Conservation (phyloP, 208 protist species). For the Trypanosoma caninum region DNA sequence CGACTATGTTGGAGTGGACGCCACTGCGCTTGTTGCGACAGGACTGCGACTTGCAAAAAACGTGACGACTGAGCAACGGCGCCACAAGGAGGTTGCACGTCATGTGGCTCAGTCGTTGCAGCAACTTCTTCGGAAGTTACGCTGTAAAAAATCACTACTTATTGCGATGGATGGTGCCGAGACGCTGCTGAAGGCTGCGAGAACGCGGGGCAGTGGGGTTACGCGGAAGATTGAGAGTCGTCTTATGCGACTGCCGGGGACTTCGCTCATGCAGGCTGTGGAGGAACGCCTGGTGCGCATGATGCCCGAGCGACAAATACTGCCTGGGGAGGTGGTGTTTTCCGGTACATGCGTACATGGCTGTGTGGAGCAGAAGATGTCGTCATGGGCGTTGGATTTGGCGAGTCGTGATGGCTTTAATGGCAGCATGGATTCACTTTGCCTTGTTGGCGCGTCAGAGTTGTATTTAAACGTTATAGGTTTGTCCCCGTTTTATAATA, state of each 20-base stretch:
- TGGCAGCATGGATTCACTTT: slow-evolving; percentile 57
- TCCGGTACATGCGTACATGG: slow-evolving; percentile 62
- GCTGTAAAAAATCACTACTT: slow-evolving; percentile 51
- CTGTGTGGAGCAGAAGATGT: slow-evolving; percentile 76
- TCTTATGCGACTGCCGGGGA: slow-evolving; percentile 59
- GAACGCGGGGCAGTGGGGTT: slow-evolving; percentile 24
- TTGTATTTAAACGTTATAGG: slow-evolving; percentile 68
- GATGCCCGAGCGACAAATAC: slow-evolving; percentile 59
- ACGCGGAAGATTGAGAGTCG: slow-evolving; percentile 51
- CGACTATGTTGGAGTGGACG: slow-evolving; percentile 81
- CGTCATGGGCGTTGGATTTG: slow-evolving; percentile 84
- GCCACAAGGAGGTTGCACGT: slow-evolving; percentile 55
- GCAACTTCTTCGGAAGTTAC: slow-evolving; percentile 60
- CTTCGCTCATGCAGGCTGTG: slow-evolving; percentile 58
- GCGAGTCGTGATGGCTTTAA: slow-evolving; percentile 56
- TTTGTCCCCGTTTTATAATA: slow-evolving; percentile 70
- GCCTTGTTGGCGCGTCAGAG: slow-evolving; percentile 62
- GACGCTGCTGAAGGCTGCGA: slow-evolving; percentile 45
- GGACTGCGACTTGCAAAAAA: slow-evolving; percentile 65
- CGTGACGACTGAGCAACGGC: slow-evolving; percentile 52
- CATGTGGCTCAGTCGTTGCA: slow-evolving; percentile 59
- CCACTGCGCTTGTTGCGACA: slow-evolving; percentile 51
- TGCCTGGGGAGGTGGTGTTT: slow-evolving; percentile 67
- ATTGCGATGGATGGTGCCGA: slow-evolving; percentile 75
- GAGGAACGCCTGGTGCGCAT: slow-evolving; percentile 74